A percentile compares a stretch with the other conserved stretches of the same genome.
Evolutionary conservation across 345 rosid genomes (phyloP).

Genomic region (Pugionium dolabratum): DNA sequence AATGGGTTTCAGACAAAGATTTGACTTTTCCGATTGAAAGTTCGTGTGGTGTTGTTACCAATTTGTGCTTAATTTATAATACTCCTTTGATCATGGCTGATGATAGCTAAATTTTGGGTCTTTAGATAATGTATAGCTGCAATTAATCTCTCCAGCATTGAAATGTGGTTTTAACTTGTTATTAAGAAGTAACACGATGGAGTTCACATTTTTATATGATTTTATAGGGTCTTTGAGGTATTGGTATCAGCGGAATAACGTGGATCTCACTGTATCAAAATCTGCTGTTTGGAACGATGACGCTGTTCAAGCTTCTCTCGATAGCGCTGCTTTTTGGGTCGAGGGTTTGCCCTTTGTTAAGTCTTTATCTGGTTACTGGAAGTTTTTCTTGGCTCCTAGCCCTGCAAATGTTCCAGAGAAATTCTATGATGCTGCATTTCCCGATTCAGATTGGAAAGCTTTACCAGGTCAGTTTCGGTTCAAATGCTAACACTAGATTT

Average conservation of each 20-base stretch:
- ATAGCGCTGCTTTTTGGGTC: slow-evolving; percentile 76
- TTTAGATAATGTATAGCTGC: neutral
- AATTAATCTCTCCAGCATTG: neutral
- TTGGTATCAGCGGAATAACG: slow-evolving; percentile 82
- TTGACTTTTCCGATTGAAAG: no score
- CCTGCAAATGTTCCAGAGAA: slow-evolving; percentile 63
- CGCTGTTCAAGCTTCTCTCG: slow-evolving; percentile 74
- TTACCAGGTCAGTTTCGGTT: slow-evolving; percentile 62
- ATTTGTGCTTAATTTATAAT: no score
- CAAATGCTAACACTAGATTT: no score
- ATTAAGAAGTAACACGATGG: no score
- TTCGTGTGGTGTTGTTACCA: no score
- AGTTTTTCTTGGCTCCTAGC: slow-evolving; percentile 68
- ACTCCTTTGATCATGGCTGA: neutral
- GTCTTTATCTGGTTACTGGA: slow-evolving; percentile 92
- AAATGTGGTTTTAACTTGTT: no score
- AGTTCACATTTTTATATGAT: neutral
- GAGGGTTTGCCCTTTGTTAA: slow-evolving; percentile 75
- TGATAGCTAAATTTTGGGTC: neutral
- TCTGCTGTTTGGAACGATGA: slow-evolving; percentile 91
- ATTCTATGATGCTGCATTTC: slow-evolving; percentile 56
- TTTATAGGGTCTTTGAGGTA: slow-evolving; percentile 70
- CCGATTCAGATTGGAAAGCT: slow-evolving; percentile 74
- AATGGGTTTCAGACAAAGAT: no score
- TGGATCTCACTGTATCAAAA: slow-evolving; percentile 60